Percentiles rank a stretch among this genome's conserved stretches.
Evolutionary conservation across 2,329 filamentous ascomycete genomes (phyloP).

Genomic region (Phaeophleospora eucalypticola): DNA sequence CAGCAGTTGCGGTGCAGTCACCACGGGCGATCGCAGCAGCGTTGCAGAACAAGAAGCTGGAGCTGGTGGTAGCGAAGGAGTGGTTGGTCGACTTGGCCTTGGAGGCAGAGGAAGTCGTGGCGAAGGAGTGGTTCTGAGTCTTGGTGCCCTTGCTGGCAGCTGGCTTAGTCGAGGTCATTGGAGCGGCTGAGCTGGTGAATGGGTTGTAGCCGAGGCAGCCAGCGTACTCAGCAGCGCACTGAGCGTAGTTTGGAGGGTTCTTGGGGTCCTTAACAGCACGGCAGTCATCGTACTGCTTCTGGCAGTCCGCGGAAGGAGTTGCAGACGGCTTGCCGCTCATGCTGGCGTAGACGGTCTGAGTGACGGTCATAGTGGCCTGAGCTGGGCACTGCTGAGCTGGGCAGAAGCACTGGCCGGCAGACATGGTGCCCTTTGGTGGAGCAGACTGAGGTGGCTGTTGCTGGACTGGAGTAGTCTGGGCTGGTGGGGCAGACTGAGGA

Average conservation of each 20-base stretch:
- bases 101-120: neutral
- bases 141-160: too few relatives aligned
- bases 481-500: too few relatives aligned
- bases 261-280: too few relatives aligned
- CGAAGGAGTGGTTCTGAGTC: too few relatives aligned
- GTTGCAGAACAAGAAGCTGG: neutral
- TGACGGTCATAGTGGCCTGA: neutral
- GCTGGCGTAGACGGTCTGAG: constrained; percentile 1
- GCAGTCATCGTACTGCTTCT: constrained; percentile 8
- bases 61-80: neutral
- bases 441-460: too few relatives aligned
- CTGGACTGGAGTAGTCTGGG: too few relatives aligned
- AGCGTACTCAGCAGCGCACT: constrained; percentile 13
- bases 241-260: constrained; percentile 8
- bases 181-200: too few relatives aligned
- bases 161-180: too few relatives aligned
- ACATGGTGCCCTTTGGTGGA: neutral
- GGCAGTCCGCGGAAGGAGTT: neutral
- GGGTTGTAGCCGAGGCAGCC: constrained; percentile 16
- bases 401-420: neutral
- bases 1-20: neutral
- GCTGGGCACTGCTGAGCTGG: neutral
- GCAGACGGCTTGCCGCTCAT: neutral
- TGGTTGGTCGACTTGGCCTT: neutral
- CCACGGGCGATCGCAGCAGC: neutral